phyloP scores from a whole-genome alignment of 352 stramenopile species.

The Blastocystis sp. region DNA sequence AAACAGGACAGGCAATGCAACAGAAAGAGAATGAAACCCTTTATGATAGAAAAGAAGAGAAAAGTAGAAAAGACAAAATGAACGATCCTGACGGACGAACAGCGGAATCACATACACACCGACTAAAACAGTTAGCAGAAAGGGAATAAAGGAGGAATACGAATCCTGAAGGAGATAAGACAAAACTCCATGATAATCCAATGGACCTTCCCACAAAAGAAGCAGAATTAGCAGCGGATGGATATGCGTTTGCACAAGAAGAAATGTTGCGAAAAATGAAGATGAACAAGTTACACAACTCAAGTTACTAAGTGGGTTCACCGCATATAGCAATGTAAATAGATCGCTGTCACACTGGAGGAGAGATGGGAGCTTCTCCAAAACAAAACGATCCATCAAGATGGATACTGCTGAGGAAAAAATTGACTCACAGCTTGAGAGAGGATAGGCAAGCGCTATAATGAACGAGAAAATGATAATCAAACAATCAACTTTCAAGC shows the following conservation, averaged over 20 bases:
- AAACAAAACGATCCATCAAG: background rate
- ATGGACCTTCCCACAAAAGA: background rate
- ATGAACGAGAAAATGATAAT: background rate
- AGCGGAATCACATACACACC: background rate
- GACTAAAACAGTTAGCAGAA: background rate
- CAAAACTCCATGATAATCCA: background rate
- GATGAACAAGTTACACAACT: background rate
- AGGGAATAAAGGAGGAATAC: background rate
- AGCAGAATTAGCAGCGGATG: background rate
- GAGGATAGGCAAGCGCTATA: background rate
- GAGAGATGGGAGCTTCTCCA: background rate
- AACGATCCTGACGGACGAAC: background rate
- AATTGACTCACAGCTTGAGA: background rate
- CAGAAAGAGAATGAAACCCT: background rate
- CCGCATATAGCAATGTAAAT: background rate
- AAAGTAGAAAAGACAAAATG: background rate
- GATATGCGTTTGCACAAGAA: background rate
- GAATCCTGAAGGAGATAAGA: slow-evolving; percentile 1
- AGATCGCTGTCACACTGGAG: background rate
- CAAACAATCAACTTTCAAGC: background rate
- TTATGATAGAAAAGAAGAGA: background rate
- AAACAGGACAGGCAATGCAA: background rate
- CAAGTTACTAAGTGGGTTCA: background rate
- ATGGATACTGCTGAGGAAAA: background rate
- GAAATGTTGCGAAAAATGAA: background rate